These are phyloP conservation scores for Biscogniauxia mediterranea DNA, from an alignment of 2,329 filamentous ascomycete species.

Conservation along the genomic window DNA sequence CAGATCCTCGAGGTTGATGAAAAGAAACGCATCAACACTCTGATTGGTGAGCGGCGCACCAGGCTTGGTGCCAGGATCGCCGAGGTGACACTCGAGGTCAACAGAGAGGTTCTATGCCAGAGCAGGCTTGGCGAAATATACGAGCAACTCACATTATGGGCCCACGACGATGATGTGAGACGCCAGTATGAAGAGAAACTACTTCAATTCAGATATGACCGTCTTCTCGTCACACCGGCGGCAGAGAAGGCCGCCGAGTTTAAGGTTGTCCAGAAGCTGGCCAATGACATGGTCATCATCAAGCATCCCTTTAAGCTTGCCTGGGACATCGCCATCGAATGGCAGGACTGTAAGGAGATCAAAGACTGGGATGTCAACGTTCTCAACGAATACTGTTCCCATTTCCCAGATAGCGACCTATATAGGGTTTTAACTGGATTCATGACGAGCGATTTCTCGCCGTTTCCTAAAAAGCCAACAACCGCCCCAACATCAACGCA, in stretches of 20 bases:
- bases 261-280: constrained; percentile 70
- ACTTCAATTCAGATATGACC: constrained; percentile 76
- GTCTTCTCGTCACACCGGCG: constrained; percentile 64
- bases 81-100: constrained; percentile 84
- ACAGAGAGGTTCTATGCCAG: constrained; percentile 73
- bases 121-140: constrained; percentile 82
- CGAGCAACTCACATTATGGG: constrained; percentile 84
- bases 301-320: constrained; percentile 86
- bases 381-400: constrained; percentile 75
- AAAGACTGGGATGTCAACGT: constrained; percentile 74
- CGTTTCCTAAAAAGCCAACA: constrained; percentile 58
- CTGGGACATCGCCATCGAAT: constrained; percentile 89
- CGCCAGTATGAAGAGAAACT: constrained; percentile 89
- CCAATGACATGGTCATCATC: constrained; percentile 93
- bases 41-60: constrained; percentile 86
- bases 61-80: constrained; percentile 79
- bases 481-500: constrained; percentile 15
- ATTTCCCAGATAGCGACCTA: constrained; percentile 83
- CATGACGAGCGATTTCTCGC: constrained; percentile 78
- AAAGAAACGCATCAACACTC: constrained; percentile 81
- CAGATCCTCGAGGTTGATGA: constrained; percentile 84
- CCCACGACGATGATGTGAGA: constrained; percentile 77
- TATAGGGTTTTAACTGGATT: constrained; percentile 80
- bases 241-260: constrained; percentile 69
- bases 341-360: constrained; percentile 75